phyloP scores from a whole-genome alignment of 1,139 yeast species.

The Suzukiozyma palmioleophila region DNA sequence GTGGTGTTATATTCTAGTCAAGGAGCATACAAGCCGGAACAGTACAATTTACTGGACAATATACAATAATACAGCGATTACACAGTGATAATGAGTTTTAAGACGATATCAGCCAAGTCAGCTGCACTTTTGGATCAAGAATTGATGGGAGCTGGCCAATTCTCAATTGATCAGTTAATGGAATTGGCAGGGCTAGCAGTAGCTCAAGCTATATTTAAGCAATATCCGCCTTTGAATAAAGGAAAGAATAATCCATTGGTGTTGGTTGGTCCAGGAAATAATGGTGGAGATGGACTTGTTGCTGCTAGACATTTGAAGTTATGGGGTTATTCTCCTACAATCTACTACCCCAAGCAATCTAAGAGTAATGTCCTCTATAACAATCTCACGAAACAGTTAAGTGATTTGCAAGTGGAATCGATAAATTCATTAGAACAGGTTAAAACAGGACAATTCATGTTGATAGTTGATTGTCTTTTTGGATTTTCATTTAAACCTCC shows the following conservation, averaged over 20 bases:
- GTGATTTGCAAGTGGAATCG: conserved; percentile 49
- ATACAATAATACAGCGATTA: too few relatives aligned
- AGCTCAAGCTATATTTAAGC: conserved; percentile 74
- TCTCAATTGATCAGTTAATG: conserved; percentile 91
- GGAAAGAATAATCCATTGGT: conserved; percentile 45
- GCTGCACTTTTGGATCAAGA: conserved; percentile 83
- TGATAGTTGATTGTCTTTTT: conserved; percentile 78
- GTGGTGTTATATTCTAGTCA: too few relatives aligned
- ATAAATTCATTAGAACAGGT: conserved; percentile 33
- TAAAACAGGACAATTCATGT: conserved; percentile 15
- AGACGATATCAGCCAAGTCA: conserved; percentile 53
- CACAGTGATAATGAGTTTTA: conserved; percentile 12
- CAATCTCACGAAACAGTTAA: conserved; percentile 54
- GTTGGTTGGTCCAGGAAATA: conserved; percentile 92
- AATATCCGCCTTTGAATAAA: conserved; percentile 43
- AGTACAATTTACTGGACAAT: too few relatives aligned
- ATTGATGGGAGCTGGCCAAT: conserved; percentile 80
- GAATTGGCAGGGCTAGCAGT: conserved; percentile 94
- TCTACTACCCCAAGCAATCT: conserved; percentile 64
- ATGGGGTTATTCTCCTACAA: conserved; percentile 67
- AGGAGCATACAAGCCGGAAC: too few relatives aligned
- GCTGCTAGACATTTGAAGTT: conserved; percentile 86
- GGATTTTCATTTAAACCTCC: conserved; percentile 95
- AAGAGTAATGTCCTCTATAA: conserved; percentile 38
- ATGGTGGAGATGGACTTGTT: conserved; percentile 95